Percentiles rank a stretch among this genome's conserved stretches.
phyloP scores from a whole-genome alignment of 768 basidiomycete species.

The Dictyophora rubrovolvata region DNA sequence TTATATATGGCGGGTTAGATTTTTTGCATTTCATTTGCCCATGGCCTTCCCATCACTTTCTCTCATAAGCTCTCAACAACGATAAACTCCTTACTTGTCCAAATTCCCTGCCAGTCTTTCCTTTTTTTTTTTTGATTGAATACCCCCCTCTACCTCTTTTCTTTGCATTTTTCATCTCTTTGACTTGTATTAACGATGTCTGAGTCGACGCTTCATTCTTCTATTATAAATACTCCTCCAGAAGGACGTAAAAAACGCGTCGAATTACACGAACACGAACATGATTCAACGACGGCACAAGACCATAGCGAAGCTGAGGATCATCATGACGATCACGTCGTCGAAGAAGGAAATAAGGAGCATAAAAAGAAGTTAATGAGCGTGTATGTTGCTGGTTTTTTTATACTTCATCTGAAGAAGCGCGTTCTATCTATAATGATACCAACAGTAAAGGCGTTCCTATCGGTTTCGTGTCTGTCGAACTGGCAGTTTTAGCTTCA shows the following conservation, averaged over 20 bases:
- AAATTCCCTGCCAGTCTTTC: too few species aligned
- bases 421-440: slow-evolving; percentile 11
- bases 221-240: background rate
- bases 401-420: background rate
- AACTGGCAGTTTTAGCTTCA: slow-evolving; percentile 55
- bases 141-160: background rate
- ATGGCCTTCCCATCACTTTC: too few species aligned
- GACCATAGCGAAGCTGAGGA: background rate
- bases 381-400: background rate
- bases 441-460: slow-evolving; percentile 43
- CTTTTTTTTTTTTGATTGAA: background rate
- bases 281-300: background rate
- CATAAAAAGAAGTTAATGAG: background rate
- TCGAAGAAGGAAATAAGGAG: background rate
- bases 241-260: background rate
- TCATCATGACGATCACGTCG: background rate
- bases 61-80: too few species aligned
- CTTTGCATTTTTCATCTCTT: background rate
- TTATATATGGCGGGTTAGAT: too few species aligned
- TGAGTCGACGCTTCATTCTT: background rate
- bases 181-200: background rate
- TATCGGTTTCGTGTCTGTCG: slow-evolving; percentile 52
- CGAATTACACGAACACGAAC: too few species aligned
- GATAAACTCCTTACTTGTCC: too few species aligned
- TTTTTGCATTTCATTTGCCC: too few species aligned